A percentile compares a stretch with the other conserved stretches of the same genome.
Conservation (phyloP, 2,329 filamentous ascomycete genomes). For the Truncatella angustata region DNA sequence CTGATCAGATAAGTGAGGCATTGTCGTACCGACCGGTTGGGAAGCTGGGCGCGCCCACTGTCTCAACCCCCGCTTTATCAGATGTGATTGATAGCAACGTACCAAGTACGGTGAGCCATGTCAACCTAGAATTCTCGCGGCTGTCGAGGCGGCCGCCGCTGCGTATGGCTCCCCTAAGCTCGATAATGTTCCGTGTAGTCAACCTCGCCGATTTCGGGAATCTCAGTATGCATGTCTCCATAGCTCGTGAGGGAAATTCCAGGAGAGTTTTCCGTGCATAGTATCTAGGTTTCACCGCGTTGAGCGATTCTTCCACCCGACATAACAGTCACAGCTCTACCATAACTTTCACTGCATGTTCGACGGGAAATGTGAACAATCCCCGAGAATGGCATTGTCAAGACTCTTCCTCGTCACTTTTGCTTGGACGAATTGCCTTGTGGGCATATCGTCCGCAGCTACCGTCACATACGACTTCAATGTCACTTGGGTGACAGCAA, state of each 20-base stretch:
- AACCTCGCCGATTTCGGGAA: not conserved
- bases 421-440: conserved; percentile 15
- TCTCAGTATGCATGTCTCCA: no score
- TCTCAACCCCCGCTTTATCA: not conserved
- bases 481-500: conserved; percentile 68
- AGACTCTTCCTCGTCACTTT: not conserved
- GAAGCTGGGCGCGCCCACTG: not conserved
- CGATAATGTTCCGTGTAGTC: not conserved
- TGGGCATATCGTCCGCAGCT: conserved; percentile 34
- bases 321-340: no score
- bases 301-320: no score
- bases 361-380: no score
- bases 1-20: conserved; percentile 1
- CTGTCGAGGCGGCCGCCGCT: not conserved
- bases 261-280: no score
- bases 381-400: not conserved
- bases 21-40: not conserved
- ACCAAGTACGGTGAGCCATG: not conserved
- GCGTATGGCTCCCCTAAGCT: not conserved
- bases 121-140: not conserved
- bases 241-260: no score
- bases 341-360: no score
- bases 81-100: conserved; percentile 9
- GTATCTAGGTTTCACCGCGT: no score
- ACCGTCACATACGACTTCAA: conserved; percentile 64